phyloP scores from a whole-genome alignment of 768 basidiomycete genomes.

The Suillus americanus region DNA sequence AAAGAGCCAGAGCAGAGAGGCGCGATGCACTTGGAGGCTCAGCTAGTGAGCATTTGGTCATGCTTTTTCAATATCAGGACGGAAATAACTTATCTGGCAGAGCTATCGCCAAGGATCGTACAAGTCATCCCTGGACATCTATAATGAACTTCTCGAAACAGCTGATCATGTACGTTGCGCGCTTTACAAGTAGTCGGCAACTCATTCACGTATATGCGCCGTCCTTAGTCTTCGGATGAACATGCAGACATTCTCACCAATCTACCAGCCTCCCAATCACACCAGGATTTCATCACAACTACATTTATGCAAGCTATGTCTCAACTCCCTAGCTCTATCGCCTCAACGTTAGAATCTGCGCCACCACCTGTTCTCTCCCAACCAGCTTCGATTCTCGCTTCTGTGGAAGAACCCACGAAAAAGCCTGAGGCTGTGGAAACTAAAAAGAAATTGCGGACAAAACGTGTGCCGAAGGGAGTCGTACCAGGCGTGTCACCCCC shows the following conservation, averaged over 20 bases:
- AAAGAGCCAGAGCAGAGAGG: constrained; percentile 52
- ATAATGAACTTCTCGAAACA: constrained; percentile 78
- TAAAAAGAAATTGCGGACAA: constrained; percentile 53
- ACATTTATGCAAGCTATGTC: constrained; percentile 68
- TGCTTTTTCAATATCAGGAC: constrained; percentile 17
- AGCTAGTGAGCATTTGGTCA: constrained; percentile 62
- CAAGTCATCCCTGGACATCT: constrained; percentile 69
- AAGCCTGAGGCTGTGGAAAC: constrained; percentile 37
- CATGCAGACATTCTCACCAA: constrained; percentile 86
- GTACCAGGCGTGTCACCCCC: constrained; percentile 76
- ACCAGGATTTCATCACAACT: constrained; percentile 80
- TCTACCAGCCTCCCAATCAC: constrained; percentile 75
- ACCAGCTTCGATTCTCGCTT: constrained; percentile 27
- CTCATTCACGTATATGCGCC: constrained; percentile 7
- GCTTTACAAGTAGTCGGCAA: background rate
- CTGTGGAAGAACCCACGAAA: constrained; percentile 30
- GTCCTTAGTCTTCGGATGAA: constrained; percentile 74
- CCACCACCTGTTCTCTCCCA: constrained; percentile 52
- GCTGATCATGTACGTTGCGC: constrained; percentile 65
- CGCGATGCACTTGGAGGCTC: constrained; percentile 79
- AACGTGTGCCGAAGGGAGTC: constrained; percentile 75
- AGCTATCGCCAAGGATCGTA: constrained; percentile 79
- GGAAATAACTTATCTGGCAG: constrained; percentile 39
- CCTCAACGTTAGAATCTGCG: constrained; percentile 56
- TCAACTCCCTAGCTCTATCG: constrained; percentile 50